Evolutionary conservation across 768 basidiomycete species (phyloP).

Genomic region (Collybia sordida): DNA sequence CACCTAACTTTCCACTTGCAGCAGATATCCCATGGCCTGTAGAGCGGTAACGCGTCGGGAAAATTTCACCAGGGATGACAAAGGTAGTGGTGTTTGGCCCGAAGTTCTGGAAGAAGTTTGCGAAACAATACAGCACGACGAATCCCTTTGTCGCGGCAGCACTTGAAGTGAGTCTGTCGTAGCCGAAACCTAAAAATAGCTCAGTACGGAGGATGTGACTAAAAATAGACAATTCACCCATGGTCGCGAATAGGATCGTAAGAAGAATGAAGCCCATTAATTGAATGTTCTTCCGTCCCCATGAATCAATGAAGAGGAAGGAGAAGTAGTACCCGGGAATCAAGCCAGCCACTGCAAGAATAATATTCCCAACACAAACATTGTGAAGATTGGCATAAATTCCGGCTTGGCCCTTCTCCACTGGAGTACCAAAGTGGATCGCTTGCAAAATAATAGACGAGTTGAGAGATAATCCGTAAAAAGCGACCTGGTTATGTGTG

Average conservation of each 20-base stretch:
- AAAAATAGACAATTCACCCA: constrained; percentile 47
- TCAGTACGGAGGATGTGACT: not conserved
- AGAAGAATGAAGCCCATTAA: constrained; percentile 74
- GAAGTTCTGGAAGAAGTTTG: constrained; percentile 91
- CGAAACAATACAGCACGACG: constrained; percentile 82
- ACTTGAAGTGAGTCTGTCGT: constrained; percentile 52
- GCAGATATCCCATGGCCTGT: constrained; percentile 85
- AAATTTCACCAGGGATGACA: constrained; percentile 77
- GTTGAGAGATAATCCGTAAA: constrained; percentile 88
- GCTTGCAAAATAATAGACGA: constrained; percentile 71
- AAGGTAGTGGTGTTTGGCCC: constrained; percentile 84
- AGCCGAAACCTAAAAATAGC: constrained; percentile 56
- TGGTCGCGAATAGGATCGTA: constrained; percentile 62
- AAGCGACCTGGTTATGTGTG: constrained; percentile 68
- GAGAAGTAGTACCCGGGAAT: constrained; percentile 79
- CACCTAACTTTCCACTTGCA: constrained; percentile 81
- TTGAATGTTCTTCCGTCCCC: constrained; percentile 85
- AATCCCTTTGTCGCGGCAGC: constrained; percentile 51
- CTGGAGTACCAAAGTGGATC: constrained; percentile 67
- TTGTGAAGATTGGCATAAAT: constrained; percentile 62
- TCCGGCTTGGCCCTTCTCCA: constrained; percentile 27
- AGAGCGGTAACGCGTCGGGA: constrained; percentile 88
- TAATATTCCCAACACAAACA: constrained; percentile 71
- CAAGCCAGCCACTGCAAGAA: constrained; percentile 74
- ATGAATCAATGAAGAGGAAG: constrained; percentile 67